Evolutionary conservation across 805 yeast species (phyloP), one percentile per base, ranked within the genome.

Genomic region (Saccharomycopsis sp.): DNA sequence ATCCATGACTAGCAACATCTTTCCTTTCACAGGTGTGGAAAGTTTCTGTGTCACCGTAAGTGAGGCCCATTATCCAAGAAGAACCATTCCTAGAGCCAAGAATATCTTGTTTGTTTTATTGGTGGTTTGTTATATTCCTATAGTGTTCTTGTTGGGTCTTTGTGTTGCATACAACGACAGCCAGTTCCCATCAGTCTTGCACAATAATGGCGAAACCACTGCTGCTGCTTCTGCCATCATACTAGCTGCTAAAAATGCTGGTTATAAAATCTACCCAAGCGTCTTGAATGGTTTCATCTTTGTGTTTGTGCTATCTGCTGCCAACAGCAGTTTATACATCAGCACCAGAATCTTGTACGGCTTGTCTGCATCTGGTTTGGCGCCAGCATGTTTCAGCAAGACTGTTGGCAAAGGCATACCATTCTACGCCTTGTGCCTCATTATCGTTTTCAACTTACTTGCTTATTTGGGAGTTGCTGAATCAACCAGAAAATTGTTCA

Each of bases 141-240:
- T 77, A 27, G 69, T 69, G 36, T 66, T 73, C 47, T 62, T 73
- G 45, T 56, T 76, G 45, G 80, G 80, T 41, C 67, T 73, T 64
- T 64, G 76, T 52, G 80, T 73, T 41, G 69, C 77, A 15, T 67
- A 70, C 43, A 64, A 63, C 42, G 74, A 73, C 52, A 27, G 35
- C 3, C 25, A 21, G 4, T 41, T 46, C 18, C 63, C 65, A 12
- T 52, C 54, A 29, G 61, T 66, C 34, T 47, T 65, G 25, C 19
- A 58, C 41, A 67, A 67, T 26, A 63, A 64, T 29, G 64, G 64
- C 42, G 57, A 60, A 18, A 42, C 60, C 8, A 59, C 60, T 37
- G 71, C 70, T 19, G 61, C 68, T 13, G 67, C 72, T 2, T 64
- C 71, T 10, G 74, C 77, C 1, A 69, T 67, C 42, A 73, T 70